Evolutionary conservation across 2,329 filamentous ascomycete species (phyloP), one percentile per base, ranked within the genome.

Genomic region (Trichoderma polysporum): DNA sequence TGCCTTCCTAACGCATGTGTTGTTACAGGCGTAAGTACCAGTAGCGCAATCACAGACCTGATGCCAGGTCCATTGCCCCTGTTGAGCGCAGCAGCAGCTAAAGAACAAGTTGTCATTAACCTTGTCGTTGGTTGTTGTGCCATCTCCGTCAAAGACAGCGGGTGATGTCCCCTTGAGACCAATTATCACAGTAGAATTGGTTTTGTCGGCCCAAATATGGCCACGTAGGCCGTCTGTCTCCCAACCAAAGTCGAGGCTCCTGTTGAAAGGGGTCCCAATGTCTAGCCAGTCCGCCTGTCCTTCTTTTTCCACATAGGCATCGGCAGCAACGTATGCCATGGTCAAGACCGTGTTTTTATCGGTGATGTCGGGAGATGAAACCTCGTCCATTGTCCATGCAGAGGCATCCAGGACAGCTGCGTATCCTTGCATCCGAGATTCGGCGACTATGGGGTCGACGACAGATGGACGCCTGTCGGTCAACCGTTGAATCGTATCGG

Each of bases 81-180:
- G 94, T 79, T 97, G 93, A 4, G 89, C 95, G 79, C 95, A 99
- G 79, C 95, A 99, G 80, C 95, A 99, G 75, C 94, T 97, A 81
- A 97, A 97, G 79, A 97, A 97, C 10, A 99, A 84, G 76, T 99
- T 99, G 79, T 99, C 95, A 77, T 98, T 99, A 74, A 94, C 84
- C 81, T 99, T 99, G 81, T 99, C 95, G 72, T 97, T 97, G 29
- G 93, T 97, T 0, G 94, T 98, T 1, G 95, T 98, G 60, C 94
- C 94, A 41, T 94, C 91, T n/a, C 95, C 95, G 77, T 98, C 94
- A 75, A 97, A 98, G 3, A 98, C 89, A 13, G 95, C 94, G 2
- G 90, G 88, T 1, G 90, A 92, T 0, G 94, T 97, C 63, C 94
- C 95, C 80, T 99, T 99, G 66, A 99, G 80, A 5, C 93, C 94